Evolutionary conservation across 768 basidiomycete species (phyloP), one percentile per base, ranked within the genome.

Genomic region (Auricularia sp.): DNA sequence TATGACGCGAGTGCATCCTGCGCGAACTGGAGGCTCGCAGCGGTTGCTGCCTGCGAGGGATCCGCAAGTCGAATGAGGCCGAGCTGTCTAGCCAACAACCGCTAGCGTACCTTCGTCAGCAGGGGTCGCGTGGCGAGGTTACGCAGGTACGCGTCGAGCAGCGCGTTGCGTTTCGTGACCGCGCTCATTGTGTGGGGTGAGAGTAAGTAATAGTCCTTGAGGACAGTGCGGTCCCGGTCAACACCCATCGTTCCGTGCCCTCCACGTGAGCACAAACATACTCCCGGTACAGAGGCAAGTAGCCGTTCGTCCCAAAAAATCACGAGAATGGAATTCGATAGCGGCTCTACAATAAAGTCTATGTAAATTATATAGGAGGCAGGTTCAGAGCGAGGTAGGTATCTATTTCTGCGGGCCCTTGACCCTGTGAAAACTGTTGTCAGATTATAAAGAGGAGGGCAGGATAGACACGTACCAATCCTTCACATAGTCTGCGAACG

Each of bases 401-500:
- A 21, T 61, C 59, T 66, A 65, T 36, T 65, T 64, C 39, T 42
- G 39, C 7, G 39, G 39, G 43, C 63, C 63, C 36, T 68, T 68
- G 42, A 68, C 67, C 67, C 67, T 68, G 59, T 16, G 39, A 39
- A 29, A 5, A 34, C 3, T 7, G n/a, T 21, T 3, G 62, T 65
- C 51, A 59, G 64, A 0, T 7, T 39, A 3, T 6, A 3, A n/a
- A 2, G 0, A 33, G 5, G 33, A 21, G 33, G 3, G 8, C 3
- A 47, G 51, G 59, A 33, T 43, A 53, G 39, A 60, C 53, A 73
- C 77, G 42, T 67, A 88, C 89, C 91, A 93, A 64, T 78, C 81
- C 75, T 94, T 96, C 68, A 98, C 94, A 72, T 94, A 94, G 77
- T 98, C 95, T 21, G 95, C 94, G 68, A 98, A 88, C 23, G 92